Evolutionary conservation across 2,329 filamentous ascomycete genomes (phyloP).

Genomic region (Aspergillus chevalieri): DNA sequence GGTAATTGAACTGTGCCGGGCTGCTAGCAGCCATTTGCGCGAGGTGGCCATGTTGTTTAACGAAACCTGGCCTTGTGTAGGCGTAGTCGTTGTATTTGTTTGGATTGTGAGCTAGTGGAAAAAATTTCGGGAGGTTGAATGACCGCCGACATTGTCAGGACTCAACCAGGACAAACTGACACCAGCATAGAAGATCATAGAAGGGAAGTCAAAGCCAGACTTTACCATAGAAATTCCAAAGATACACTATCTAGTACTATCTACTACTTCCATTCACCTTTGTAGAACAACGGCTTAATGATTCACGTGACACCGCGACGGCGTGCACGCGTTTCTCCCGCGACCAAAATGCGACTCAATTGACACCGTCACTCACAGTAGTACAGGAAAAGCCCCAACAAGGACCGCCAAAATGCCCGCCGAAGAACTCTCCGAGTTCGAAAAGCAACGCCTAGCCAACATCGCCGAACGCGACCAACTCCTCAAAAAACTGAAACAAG

Average conservation of each 20-base stretch:
- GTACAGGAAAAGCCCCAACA: conserved; percentile 5
- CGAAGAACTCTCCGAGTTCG: conserved; percentile 70
- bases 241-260: background rate
- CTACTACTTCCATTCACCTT: background rate
- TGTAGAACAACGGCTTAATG: background rate
- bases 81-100: background rate
- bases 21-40: conserved; percentile 24
- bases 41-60: conserved; percentile 22
- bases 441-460: conserved; percentile 76
- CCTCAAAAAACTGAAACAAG: conserved; percentile 66
- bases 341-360: background rate
- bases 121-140: background rate
- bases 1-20: conserved; percentile 37
- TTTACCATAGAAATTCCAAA: background rate
- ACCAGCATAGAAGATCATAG: too few relatives aligned
- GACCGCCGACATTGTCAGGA: background rate
- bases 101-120: background rate
- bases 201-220: background rate
- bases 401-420: conserved; percentile 12
- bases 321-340: conserved; percentile 10
- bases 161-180: background rate
- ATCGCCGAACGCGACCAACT: conserved; percentile 81
- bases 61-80: background rate
- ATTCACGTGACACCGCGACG: conserved; percentile 19
- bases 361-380: background rate